These are phyloP conservation scores for Scortechinia acanthostroma DNA, from an alignment of 2,329 filamentous ascomycete species.

Conservation along the genomic window DNA sequence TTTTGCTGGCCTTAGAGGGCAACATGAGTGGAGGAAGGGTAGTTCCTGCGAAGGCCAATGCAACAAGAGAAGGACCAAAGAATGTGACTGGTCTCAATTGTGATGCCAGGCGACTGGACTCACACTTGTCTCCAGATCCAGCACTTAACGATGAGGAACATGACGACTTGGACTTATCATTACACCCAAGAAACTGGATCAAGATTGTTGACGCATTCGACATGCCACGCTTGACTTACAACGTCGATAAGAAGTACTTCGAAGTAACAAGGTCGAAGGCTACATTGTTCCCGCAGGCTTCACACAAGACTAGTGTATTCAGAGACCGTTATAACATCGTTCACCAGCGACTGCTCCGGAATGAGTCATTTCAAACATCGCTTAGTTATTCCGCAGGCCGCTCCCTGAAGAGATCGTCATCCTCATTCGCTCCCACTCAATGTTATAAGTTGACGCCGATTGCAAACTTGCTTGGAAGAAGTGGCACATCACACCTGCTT, in stretches of 20 bases:
- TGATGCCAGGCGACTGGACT: neutral
- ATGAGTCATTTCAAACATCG: slow-evolving; percentile 85
- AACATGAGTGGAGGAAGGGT: slow-evolving; percentile 83
- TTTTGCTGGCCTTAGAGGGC: slow-evolving; percentile 76
- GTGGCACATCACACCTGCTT: slow-evolving; percentile 77
- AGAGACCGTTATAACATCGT: slow-evolving; percentile 87
- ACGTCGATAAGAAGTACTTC: slow-evolving; percentile 80
- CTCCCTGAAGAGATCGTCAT: slow-evolving; percentile 48
- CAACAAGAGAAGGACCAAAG: neutral
- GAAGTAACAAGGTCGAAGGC: slow-evolving; percentile 65
- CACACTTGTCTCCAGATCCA: slow-evolving; percentile 28
- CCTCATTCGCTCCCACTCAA: slow-evolving; percentile 42
- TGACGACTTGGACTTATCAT: slow-evolving; percentile 45
- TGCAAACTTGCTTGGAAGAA: slow-evolving; percentile 67
- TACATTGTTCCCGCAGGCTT: slow-evolving; percentile 67
- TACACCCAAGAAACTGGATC: slow-evolving; percentile 70
- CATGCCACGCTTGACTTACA: slow-evolving; percentile 74
- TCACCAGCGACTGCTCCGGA: slow-evolving; percentile 83
- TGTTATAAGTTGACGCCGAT: slow-evolving; percentile 86
- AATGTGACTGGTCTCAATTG: neutral
- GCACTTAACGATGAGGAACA: slow-evolving; percentile 40
- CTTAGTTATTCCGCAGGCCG: slow-evolving; percentile 57
- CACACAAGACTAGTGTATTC: slow-evolving; percentile 79
- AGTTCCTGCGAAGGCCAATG: slow-evolving; percentile 23
- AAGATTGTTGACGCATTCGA: slow-evolving; percentile 78